Evolutionary conservation across 1,284 basidiomycete genomes (phyloP).

Genomic region (Fomitopsis pinicola): DNA sequence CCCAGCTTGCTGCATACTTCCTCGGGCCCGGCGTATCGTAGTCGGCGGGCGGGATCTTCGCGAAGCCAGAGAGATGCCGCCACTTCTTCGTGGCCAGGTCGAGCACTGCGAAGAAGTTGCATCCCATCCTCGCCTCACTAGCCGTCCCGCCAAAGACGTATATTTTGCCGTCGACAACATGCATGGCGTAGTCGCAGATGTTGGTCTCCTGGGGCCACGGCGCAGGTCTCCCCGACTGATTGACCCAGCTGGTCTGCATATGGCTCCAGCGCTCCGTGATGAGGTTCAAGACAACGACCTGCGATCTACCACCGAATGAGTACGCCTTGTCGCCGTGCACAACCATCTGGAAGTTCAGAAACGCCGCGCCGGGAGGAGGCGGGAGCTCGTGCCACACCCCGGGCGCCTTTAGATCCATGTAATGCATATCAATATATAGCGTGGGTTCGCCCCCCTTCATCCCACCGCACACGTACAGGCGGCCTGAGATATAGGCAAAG

Average conservation of each 20-base stretch:
- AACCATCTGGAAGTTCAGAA: no score
- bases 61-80: conserved; percentile 15
- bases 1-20: conserved; percentile 29
- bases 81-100: conserved; percentile 21
- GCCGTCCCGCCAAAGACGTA: conserved; percentile 25
- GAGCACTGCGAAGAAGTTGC: conserved; percentile 19
- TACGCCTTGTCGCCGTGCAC: no score
- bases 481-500: no score
- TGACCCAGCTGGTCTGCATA: conserved; percentile 26
- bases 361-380: no score
- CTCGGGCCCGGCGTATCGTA: conserved; percentile 25
- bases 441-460: no score
- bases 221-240: conserved; percentile 9
- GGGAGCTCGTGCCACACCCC: no score
- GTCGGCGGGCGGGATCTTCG: conserved; percentile 5
- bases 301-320: no score
- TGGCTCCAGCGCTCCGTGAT: conserved; percentile 28
- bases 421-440: no score
- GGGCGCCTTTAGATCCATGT: no score
- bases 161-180: conserved; percentile 21
- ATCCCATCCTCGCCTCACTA: conserved; percentile 14
- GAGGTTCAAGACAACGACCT: no score
- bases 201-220: conserved; percentile 25
- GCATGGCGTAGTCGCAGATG: conserved; percentile 25
- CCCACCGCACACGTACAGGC: no score